Base-by-base conservation (phyloP, 371 early-diverging fungal genomes). In the Fennellomyces sp. region DNA sequence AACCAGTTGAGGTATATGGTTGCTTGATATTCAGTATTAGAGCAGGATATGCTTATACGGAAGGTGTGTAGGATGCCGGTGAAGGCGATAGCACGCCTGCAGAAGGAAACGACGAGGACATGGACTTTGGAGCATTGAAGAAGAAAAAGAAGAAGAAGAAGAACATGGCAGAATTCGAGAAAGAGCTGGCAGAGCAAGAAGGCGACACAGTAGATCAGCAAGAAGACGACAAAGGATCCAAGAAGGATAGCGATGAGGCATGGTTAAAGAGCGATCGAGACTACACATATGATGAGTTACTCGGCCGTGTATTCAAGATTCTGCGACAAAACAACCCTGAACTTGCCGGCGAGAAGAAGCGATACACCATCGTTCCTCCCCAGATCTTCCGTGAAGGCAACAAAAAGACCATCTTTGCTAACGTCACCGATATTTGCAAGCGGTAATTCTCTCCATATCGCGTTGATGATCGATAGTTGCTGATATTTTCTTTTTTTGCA, bases 351-450 rank as follows among this genome's bases (percentile, higher is more conserved):
- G 95, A 94, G 68, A 94, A 93, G 88, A 89, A 89, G 70, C 87
- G 90, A 69, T 96, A 93, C 85, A 94, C 90, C 30, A 93, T 98
- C 67, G 92, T 89, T 17, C 97, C 97, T 56, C 98, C 99, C 26
- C 87, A 91, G 55, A 91, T 99, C 36, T 78, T 84, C 62, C 86
- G 94, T 56, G 99, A 98, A 76, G 97, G 99, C 50, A 91, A 88
- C 80, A 97, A 96, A 85, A 97, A 97, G 84, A 93, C 96, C 17
- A 84, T 89, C 39, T 99, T 99, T 82, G 94, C 92, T 63, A 99
- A 99, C 73, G 85, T 98, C 17, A 86, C 90, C 56, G 98, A 97
- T 68, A 95, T 97, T 61, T 89, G 91, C 75, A 91, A 90, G 71
- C 81, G 95, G 84, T 87, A 69, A 30, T 51, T 48, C 33, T 21